phyloP scores from a whole-genome alignment of 2,329 filamentous ascomycete species.

The Sporothrix humicola region DNA sequence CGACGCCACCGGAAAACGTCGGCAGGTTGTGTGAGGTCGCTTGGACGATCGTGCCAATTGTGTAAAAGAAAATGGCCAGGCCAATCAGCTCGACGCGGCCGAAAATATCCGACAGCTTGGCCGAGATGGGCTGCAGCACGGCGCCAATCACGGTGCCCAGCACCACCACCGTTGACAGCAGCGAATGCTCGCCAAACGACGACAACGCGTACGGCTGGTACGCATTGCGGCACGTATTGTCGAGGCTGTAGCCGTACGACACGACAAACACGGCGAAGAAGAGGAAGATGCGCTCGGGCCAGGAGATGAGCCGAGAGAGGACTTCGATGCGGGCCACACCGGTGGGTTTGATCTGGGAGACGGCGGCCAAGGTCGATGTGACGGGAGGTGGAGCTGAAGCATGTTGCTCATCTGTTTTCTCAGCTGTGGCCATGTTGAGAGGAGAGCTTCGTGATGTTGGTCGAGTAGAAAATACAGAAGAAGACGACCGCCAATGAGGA shows the following conservation, averaged over 20 bases:
- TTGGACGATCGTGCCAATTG: neutral
- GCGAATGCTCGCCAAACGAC: slow-evolving; percentile 11
- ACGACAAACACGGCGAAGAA: slow-evolving; percentile 1
- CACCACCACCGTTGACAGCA: slow-evolving; percentile 7
- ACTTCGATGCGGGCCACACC: slow-evolving; percentile 8
- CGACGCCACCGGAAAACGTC: neutral
- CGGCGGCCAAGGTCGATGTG: neutral
- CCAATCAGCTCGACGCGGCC: slow-evolving; percentile 8
- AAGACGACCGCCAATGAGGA: too few species aligned
- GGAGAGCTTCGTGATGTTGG: too few species aligned
- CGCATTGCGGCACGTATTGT: slow-evolving; percentile 3
- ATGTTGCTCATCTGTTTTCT: too few species aligned
- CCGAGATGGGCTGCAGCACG: slow-evolving; percentile 1
- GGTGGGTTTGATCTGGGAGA: neutral
- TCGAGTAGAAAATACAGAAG: too few species aligned
- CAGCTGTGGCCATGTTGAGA: neutral
- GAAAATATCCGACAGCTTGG: slow-evolving; percentile 10
- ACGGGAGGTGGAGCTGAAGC: too few species aligned
- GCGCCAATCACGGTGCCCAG: slow-evolving; percentile 5
- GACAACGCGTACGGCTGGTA: slow-evolving; percentile 18
- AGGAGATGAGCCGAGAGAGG: neutral
- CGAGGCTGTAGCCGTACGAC: slow-evolving; percentile 11
- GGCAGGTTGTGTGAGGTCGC: neutral
- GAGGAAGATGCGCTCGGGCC: neutral
- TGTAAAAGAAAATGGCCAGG: neutral